Evolutionary conservation across 805 yeast species (phyloP).

Genomic region (Candida peoriensis): DNA sequence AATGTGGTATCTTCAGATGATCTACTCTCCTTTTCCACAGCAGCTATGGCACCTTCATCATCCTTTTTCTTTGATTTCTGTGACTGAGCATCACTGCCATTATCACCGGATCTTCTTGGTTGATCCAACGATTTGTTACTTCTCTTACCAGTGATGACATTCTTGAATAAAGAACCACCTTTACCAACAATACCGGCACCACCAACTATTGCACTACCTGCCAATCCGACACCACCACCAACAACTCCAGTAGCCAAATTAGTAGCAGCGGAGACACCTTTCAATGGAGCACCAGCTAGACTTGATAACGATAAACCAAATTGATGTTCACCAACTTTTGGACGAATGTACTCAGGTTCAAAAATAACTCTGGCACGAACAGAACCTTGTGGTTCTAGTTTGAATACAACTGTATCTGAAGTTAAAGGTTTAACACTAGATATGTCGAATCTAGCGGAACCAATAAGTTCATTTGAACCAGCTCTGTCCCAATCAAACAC

Average conservation of each 20-base stretch:
- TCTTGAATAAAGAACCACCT: constrained; percentile 40
- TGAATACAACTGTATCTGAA: constrained; percentile 40
- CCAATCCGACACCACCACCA: constrained; percentile 34
- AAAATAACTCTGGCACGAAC: constrained; percentile 51
- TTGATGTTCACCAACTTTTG: constrained; percentile 42
- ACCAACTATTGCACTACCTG: constrained; percentile 38
- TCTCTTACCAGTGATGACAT: constrained; percentile 27
- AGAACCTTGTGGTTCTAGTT: constrained; percentile 61
- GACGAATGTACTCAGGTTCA: constrained; percentile 62
- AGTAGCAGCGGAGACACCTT: constrained; percentile 38
- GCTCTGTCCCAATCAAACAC: constrained; percentile 78
- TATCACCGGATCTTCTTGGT: constrained; percentile 11
- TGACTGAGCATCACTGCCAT: constrained; percentile 29
- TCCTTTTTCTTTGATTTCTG: constrained; percentile 26
- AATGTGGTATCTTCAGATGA: constrained; percentile 20
- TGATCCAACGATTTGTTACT: constrained; percentile 13
- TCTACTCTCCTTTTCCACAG: constrained; percentile 13
- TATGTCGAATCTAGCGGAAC: constrained; percentile 46
- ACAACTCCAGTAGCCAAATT: constrained; percentile 38
- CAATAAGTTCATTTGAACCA: constrained; percentile 60
- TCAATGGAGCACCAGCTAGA: constrained; percentile 42
- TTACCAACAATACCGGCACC: constrained; percentile 41
- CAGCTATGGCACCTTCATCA: constrained; percentile 8
- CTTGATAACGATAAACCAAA: constrained; percentile 36
- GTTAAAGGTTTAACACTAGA: constrained; percentile 41